Evolutionary conservation across 106 monocot species (phyloP).

Genomic region (Amphibolis antarctica): DNA sequence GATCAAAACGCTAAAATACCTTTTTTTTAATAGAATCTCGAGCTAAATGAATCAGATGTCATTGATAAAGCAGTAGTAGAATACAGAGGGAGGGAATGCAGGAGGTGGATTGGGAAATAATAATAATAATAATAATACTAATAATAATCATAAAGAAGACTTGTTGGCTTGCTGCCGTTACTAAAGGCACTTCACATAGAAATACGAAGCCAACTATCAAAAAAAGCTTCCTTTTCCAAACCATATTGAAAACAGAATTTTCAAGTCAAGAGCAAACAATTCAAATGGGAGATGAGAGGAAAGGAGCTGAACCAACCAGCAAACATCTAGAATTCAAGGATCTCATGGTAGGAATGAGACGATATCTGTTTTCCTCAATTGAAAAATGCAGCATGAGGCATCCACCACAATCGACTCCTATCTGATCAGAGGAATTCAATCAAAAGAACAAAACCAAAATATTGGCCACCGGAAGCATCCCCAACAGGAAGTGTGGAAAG

Average conservation of each 20-base stretch:
- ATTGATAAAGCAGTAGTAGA: background rate
- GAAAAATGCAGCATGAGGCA: background rate
- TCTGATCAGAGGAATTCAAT: background rate
- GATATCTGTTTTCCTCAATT: background rate
- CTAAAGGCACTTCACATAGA: background rate
- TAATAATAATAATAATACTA: no score
- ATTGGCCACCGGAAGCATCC: background rate
- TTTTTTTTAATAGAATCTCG: background rate
- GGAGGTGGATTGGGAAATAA: background rate
- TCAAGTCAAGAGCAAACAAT: background rate
- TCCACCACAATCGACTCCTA: background rate
- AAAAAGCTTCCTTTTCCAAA: background rate
- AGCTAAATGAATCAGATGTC: background rate
- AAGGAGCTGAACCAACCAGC: slow-evolving; percentile 10
- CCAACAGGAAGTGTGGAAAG: background rate
- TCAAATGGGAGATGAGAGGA: background rate
- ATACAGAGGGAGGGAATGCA: background rate
- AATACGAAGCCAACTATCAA: background rate
- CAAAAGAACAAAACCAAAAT: background rate
- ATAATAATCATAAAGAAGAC: background rate
- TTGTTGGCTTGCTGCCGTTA: background rate
- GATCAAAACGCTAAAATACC: background rate
- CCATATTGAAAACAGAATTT: background rate
- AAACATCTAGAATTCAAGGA: background rate
- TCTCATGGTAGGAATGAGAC: slow-evolving; percentile 7